These are phyloP conservation scores for Alternaria alternata DNA, from an alignment of 2,329 filamentous ascomycete genomes.

Conservation along the genomic window DNA sequence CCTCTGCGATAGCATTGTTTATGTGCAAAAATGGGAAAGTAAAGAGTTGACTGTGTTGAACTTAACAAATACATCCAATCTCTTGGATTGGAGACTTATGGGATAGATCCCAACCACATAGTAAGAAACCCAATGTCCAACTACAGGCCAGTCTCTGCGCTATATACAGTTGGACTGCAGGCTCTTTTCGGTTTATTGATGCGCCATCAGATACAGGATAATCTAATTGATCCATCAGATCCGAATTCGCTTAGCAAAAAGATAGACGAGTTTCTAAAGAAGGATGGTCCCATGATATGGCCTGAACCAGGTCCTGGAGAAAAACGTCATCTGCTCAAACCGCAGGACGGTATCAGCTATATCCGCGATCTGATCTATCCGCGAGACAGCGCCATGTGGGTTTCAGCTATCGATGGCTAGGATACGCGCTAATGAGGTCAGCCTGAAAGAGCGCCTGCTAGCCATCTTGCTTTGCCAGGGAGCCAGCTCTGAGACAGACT, in stretches of 20 bases:
- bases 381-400: constrained; percentile 14
- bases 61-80: background rate
- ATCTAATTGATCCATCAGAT: constrained; percentile 13
- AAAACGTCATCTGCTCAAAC: constrained; percentile 18
- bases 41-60: too few species aligned
- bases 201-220: constrained; percentile 7
- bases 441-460: constrained; percentile 14
- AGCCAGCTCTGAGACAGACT: background rate
- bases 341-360: constrained; percentile 15
- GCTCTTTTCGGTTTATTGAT: constrained; percentile 17
- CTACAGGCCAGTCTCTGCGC: background rate
- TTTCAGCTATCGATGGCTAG: background rate
- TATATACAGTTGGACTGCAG: constrained; percentile 19
- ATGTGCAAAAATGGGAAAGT: background rate
- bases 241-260: constrained; percentile 21
- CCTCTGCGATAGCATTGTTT: background rate
- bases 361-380: constrained; percentile 21
- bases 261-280: constrained; percentile 15
- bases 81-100: background rate
- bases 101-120: background rate
- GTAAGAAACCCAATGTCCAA: background rate
- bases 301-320: constrained; percentile 10
- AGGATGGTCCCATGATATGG: constrained; percentile 27
- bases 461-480: background rate
- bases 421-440: background rate